A percentile compares a stretch with the other conserved stretches of the same genome.
Conservation (phyloP, 768 basidiomycete species). For the Tulasnella sp. region DNA sequence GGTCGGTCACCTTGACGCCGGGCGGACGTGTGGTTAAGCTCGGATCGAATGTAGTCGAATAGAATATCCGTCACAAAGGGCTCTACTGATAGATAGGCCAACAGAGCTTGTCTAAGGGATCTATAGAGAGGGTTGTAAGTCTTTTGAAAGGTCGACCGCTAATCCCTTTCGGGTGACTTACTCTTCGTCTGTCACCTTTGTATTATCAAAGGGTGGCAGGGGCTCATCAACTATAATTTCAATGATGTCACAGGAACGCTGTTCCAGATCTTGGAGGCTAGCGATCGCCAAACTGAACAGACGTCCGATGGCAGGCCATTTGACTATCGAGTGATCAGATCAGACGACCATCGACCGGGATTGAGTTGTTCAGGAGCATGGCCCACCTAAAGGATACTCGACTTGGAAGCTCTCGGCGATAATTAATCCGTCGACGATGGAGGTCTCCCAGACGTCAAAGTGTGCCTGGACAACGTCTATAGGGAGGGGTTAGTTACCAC, state of each 20-base stretch:
- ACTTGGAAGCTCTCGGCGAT: background rate
- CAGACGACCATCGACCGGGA: background rate
- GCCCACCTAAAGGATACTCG: conserved; percentile 1
- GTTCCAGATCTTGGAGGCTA: background rate
- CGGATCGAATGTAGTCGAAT: background rate
- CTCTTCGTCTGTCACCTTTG: background rate
- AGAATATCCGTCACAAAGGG: background rate
- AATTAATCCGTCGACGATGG: conserved; percentile 1
- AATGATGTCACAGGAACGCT: background rate
- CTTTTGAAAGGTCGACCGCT: too few relatives aligned
- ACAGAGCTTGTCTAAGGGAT: background rate
- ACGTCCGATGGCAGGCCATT: conserved; percentile 1
- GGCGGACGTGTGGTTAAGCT: background rate
- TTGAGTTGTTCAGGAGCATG: background rate
- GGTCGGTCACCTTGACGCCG: background rate
- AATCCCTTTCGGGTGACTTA: background rate
- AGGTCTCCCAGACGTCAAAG: conserved; percentile 1
- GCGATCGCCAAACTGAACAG: background rate
- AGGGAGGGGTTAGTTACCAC: background rate
- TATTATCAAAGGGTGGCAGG: background rate
- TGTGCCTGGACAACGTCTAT: background rate
- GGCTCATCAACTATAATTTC: background rate
- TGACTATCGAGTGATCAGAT: background rate
- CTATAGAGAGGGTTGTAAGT: background rate
- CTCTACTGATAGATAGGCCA: background rate